These are phyloP conservation scores for Capsaspora owczarzaki DNA, from an alignment of 78 protist species.

Conservation along the genomic window DNA sequence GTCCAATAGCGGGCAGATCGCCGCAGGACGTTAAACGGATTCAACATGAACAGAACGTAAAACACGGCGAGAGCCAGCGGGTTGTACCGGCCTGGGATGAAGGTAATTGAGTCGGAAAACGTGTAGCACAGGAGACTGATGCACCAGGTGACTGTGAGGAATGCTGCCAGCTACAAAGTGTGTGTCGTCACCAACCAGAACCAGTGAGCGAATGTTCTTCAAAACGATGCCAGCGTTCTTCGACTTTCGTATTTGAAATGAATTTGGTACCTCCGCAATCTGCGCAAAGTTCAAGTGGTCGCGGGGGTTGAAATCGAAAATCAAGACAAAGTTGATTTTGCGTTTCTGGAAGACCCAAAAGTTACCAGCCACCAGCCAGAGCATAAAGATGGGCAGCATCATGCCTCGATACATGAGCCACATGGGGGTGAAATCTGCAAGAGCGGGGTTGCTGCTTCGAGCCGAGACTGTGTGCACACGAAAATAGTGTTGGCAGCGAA, in stretches of 20 bases:
- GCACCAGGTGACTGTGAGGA: background rate
- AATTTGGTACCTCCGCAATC: background rate
- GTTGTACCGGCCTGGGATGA: background rate
- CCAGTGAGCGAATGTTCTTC: background rate
- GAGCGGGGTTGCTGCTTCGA: no score
- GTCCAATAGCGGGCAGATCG: constrained; percentile 14
- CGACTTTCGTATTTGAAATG: background rate
- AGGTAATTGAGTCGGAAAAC: background rate
- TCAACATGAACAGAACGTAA: background rate
- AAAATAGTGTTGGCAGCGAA: no score
- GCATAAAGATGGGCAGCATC: background rate
- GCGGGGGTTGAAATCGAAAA: constrained; percentile 8
- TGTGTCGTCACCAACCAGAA: background rate
- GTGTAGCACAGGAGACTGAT: background rate
- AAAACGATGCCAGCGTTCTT: background rate
- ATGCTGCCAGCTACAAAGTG: background rate
- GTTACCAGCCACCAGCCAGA: constrained; percentile 1
- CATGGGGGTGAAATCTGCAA: no score
- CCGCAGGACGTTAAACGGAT: background rate
- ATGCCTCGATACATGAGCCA: background rate
- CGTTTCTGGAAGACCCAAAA: background rate
- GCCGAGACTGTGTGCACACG: no score
- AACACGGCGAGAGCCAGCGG: background rate
- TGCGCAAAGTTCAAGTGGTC: constrained; percentile 3
- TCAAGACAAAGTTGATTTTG: constrained; percentile 15